Evolutionary conservation across 495 filamentous ascomycete genomes (phyloP).

Genomic region (Neurospora pannonica): DNA sequence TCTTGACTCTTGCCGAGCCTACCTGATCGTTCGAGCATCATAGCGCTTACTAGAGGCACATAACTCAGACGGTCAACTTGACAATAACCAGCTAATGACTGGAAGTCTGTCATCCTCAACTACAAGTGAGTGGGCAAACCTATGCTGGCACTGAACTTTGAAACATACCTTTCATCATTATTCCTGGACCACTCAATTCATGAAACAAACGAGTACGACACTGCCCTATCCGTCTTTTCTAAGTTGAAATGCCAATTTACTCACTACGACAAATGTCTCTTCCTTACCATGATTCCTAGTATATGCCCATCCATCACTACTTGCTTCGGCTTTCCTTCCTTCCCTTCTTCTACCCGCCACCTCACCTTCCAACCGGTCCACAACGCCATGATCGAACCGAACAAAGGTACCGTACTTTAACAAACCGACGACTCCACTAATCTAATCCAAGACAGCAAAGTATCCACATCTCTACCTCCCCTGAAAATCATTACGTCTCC

Average conservation of each 20-base stretch:
- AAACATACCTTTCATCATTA: background rate
- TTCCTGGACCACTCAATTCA: background rate
- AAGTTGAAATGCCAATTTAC: background rate
- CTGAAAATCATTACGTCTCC: too few relatives aligned
- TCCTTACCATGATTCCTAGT: background rate
- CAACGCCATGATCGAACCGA: background rate
- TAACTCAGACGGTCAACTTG: background rate
- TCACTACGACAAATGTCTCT: background rate
- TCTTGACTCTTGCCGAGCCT: background rate
- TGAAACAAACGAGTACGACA: background rate
- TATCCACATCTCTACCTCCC: background rate
- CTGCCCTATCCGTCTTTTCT: background rate
- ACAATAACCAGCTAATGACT: background rate
- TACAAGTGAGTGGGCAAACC: background rate
- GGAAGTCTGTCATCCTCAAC: background rate
- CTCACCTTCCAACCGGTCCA: background rate
- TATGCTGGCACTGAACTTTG: background rate
- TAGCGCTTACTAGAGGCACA: background rate
- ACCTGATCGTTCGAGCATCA: background rate
- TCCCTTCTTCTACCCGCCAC: background rate
- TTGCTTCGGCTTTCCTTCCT: background rate
- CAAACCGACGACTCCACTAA: background rate
- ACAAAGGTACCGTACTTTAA: background rate
- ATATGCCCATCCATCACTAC: background rate
- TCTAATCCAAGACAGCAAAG: background rate